A percentile compares a stretch with the other conserved stretches of the same genome.
Conservation (phyloP, 2,329 filamentous ascomycete species). For the Daldinia sp. region DNA sequence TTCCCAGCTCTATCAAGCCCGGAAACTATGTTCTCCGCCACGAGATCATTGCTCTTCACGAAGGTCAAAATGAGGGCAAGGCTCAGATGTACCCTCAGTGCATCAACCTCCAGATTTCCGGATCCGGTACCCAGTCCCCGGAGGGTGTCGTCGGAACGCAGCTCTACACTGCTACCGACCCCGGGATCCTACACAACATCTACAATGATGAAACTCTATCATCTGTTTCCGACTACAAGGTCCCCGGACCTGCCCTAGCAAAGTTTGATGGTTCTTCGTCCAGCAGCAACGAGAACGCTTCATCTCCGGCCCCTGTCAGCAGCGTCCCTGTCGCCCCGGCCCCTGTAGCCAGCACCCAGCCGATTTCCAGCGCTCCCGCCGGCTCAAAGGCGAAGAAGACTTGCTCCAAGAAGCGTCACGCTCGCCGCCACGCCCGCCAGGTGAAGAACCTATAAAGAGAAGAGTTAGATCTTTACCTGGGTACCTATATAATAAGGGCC, state of each 20-base stretch:
- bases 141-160: conserved; percentile 55
- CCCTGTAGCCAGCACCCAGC: not conserved
- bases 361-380: not conserved
- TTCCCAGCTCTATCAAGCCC: conserved; percentile 52
- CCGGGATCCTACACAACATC: conserved; percentile 39
- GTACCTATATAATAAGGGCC: not conserved
- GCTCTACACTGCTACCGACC: conserved; percentile 37
- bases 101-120: conserved; percentile 64
- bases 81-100: conserved; percentile 61
- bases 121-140: conserved; percentile 56
- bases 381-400: not conserved
- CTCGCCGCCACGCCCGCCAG: not conserved
- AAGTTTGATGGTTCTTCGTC: conserved; percentile 15
- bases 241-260: conserved; percentile 16
- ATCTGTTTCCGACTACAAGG: conserved; percentile 23
- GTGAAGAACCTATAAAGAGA: not conserved
- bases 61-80: conserved; percentile 48
- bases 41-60: conserved; percentile 59
- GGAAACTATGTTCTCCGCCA: conserved; percentile 60
- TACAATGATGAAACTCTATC: conserved; percentile 34
- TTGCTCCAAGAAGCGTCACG: conserved; percentile 4
- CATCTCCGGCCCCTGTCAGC: not conserved
- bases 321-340: not conserved
- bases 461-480: too few relatives aligned
- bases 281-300: not conserved